Evolutionary conservation across 2,329 filamentous ascomycete genomes (phyloP).

Genomic region (Penicillium paneum): DNA sequence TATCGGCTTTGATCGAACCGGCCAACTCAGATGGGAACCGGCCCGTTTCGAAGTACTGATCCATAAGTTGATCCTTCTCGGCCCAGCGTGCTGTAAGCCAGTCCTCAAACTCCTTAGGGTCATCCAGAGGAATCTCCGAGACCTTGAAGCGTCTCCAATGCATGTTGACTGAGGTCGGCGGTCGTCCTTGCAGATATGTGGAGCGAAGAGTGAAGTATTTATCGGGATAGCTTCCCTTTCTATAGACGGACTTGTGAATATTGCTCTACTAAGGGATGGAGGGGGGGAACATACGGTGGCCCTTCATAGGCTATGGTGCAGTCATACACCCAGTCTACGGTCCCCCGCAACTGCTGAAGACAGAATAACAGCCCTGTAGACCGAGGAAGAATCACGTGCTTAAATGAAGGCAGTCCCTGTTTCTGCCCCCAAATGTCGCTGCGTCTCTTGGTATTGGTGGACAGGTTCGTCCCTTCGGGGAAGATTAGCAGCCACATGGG

Average conservation of each 20-base stretch:
- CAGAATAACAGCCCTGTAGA: slow-evolving; percentile 62
- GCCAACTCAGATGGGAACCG: slow-evolving; percentile 70
- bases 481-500: slow-evolving; percentile 68
- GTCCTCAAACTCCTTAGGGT: slow-evolving; percentile 69
- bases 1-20: slow-evolving; percentile 49
- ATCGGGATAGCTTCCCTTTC: slow-evolving; percentile 80
- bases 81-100: slow-evolving; percentile 88
- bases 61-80: slow-evolving; percentile 86
- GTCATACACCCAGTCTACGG: slow-evolving; percentile 64
- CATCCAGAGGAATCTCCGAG: slow-evolving; percentile 74
- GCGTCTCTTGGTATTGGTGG: slow-evolving; percentile 53
- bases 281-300: slow-evolving; percentile 59
- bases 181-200: slow-evolving; percentile 82
- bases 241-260: slow-evolving; percentile 32
- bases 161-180: slow-evolving; percentile 94
- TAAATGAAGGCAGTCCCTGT: slow-evolving; percentile 55
- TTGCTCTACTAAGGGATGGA: background rate
- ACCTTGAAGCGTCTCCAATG: slow-evolving; percentile 87
- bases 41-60: slow-evolving; percentile 73
- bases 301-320: slow-evolving; percentile 96
- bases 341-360: slow-evolving; percentile 56
- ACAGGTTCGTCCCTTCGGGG: slow-evolving; percentile 63
- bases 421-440: slow-evolving; percentile 59
- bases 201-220: slow-evolving; percentile 82
- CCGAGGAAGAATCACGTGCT: slow-evolving; percentile 59